phyloP scores from a whole-genome alignment of 1,139 yeast genomes.

The Dujonia santamariae region DNA sequence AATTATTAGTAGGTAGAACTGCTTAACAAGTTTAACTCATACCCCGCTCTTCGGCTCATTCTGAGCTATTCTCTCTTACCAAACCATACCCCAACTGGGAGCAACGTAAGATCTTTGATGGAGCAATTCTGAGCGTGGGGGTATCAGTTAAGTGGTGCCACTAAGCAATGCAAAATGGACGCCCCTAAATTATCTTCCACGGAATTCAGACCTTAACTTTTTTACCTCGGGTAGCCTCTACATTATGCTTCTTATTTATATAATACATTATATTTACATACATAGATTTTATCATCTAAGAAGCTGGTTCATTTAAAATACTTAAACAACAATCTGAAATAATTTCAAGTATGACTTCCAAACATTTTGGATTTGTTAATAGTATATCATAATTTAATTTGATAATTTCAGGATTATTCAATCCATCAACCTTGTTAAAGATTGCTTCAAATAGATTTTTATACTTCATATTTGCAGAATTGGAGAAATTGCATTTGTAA shows the following conservation, averaged over 20 bases:
- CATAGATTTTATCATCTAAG: background rate
- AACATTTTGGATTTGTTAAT: slow-evolving; percentile 13
- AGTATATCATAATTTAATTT: slow-evolving; percentile 44
- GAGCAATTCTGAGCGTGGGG: background rate
- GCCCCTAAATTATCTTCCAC: no score
- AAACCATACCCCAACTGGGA: no score
- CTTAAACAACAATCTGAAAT: background rate
- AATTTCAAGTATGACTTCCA: slow-evolving; percentile 5
- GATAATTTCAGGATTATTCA: slow-evolving; percentile 20
- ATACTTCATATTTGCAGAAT: slow-evolving; percentile 36
- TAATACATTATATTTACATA: no score
- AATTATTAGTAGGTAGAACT: no score
- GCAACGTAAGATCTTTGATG: no score
- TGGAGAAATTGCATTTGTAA: slow-evolving; percentile 16
- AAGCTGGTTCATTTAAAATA: background rate
- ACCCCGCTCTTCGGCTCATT: no score
- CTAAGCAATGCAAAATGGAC: no score
- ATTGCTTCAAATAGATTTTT: slow-evolving; percentile 41
- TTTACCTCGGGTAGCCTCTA: no score
- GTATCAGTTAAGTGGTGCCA: background rate
- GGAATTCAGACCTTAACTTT: no score
- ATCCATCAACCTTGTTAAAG: slow-evolving; percentile 31
- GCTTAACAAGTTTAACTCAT: no score
- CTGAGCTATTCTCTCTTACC: no score
- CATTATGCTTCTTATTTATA: background rate